phyloP scores from a whole-genome alignment of 164 flowering plant species.

The Vitis vinifera region ASM3070453v1 NC_081809.1:5787501-5788000 shows the following conservation, averaged over 20 bases:
- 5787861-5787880: conserved; percentile 75
- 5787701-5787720: background rate
- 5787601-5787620: no score
- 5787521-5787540: no score
- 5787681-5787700: background rate
- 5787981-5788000: background rate
- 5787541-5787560: no score
- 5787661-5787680: no score
- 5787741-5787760: conserved; percentile 5
- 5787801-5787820: conserved; percentile 62
- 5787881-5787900: conserved; percentile 79
- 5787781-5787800: conserved; percentile 56
- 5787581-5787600: no score
- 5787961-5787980: background rate
- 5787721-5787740: background rate
- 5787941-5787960: conserved; percentile 72
- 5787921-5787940: conserved; percentile 84
- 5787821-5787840: conserved; percentile 81
- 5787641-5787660: no score
- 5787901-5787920: conserved; percentile 77
- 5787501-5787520: no score
- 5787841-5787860: conserved; percentile 84
- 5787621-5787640: no score
- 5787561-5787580: no score
- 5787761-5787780: conserved; percentile 61